phyloP scores from a whole-genome alignment of 2,329 filamentous ascomycete genomes.

The Claviceps purpurea region DNA sequence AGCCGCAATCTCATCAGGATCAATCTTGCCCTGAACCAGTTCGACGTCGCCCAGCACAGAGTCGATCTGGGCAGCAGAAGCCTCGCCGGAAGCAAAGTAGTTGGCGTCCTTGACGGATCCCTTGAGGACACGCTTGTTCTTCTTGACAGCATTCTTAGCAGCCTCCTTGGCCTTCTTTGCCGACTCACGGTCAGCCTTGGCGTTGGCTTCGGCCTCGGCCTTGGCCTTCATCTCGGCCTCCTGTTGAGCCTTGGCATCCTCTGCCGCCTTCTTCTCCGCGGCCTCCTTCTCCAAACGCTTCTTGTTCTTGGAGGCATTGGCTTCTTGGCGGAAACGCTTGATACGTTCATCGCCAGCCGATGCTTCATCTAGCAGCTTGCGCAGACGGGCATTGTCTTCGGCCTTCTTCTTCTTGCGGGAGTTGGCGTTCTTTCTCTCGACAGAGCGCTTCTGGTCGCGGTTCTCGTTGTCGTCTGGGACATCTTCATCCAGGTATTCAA shows the following conservation, averaged over 20 bases:
- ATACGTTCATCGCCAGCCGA: conserved; percentile 83
- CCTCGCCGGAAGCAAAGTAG: conserved; percentile 71
- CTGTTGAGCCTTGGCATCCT: conserved; percentile 74
- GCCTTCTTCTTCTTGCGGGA: conserved; percentile 99
- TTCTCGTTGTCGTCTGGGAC: conserved; percentile 98
- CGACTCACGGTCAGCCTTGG: conserved; percentile 72
- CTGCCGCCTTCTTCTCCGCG: conserved; percentile 72
- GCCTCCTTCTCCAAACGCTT: conserved; percentile 83
- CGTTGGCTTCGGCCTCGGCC: conserved; percentile 73
- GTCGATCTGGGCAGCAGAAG: conserved; percentile 67
- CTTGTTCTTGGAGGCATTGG: conserved; percentile 92
- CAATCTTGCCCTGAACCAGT: conserved; percentile 73
- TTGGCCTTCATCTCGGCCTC: conserved; percentile 67
- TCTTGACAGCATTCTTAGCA: conserved; percentile 97
- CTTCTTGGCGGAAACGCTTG: conserved; percentile 90
- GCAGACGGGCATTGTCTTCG: conserved; percentile 84
- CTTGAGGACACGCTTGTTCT: conserved; percentile 98
- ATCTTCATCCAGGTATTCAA: conserved; percentile 98
- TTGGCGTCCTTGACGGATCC: conserved; percentile 92
- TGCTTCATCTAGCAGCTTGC: conserved; percentile 78
- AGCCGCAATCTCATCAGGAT: conserved; percentile 76
- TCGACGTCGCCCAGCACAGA: conserved; percentile 76
- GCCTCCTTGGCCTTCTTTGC: conserved; percentile 97
- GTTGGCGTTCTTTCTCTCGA: conserved; percentile 97
- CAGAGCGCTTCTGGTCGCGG: conserved; percentile 96